Base-by-base conservation (phyloP, 768 basidiomycete species). In the Tulasnella sp. region DNA sequence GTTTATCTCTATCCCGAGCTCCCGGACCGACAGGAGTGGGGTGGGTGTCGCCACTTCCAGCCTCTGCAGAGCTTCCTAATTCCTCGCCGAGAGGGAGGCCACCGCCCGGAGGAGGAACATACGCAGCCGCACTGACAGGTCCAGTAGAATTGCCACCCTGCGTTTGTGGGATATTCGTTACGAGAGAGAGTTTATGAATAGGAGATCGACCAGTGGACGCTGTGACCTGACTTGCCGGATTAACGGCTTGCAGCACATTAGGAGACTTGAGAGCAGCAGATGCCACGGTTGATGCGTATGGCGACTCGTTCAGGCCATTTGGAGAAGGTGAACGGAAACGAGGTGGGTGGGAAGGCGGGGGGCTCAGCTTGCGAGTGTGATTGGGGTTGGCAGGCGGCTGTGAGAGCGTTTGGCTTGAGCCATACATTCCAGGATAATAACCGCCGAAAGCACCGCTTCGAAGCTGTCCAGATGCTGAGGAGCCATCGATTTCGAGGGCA, bases 151-250 rank as follows among this genome's bases (percentile, higher is more conserved):
- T 32, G n/a, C 65, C 68, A 35, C 67, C 68, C 60, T 74, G 73
- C 9, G 69, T 68, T 25, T 73, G 71, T 11, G 78, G 81, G 59
- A 80, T 69, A 54, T 86, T 83, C 36, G 80, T 80, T 42, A 74
- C 72, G 49, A 82, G 72, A 62, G 80, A 78, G 54, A 80, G 66
- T 68, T 78, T 77, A 51, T 71, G 71, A 14, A 57, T 43, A 12
- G 55, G 55, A n/a, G 55, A 57, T 19, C 55, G 55, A 39, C 35
- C 52, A 21, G 52, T 37, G 3, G 52, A 37, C 2, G 52, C 15
- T 19, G 35, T 54, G 17, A 37, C 27, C 41, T 45, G 55, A 34
- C 43, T 21, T 5, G 57, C 48, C 11, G 35, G 48, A 35, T 36
- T 35, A 36, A 37, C 23, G 14, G 57, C 12, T 14, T 58, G 48